Evolutionary conservation across 1,139 yeast genomes (phyloP), one percentile per base, ranked within the genome.

Genomic region (Saccharomycopsis crataegensis): DNA sequence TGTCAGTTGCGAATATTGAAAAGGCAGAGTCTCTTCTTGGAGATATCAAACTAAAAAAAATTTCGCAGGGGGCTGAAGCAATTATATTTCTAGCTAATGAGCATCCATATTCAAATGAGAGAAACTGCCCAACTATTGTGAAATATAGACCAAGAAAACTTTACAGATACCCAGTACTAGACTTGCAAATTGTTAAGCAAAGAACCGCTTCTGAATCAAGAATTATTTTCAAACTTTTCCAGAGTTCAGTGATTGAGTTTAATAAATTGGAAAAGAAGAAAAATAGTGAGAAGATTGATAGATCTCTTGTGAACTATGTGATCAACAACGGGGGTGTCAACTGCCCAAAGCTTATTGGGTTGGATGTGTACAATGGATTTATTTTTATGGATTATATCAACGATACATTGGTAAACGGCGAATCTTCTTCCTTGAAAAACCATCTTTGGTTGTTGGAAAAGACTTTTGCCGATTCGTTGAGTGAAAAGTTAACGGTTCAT

Each of bases 21-120:
- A 37, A 16, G 11, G 55, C 55, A 8, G 48, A 40, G 17, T 32
- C 48, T 7, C 17, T 50, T 12, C 48, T 55, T 34, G 53, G 46
- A 9, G 33, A 41, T 31, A 40, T 54, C 12, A 33, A 34, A 33
- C 37, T 41, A 22, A 22, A n/a, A n/a, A 49, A 55, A 45, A 72
- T 88, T 1, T 86, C 96, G 0, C 98, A 91, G 65, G 98, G 98
- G n/a, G 97, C 98, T 0, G 98, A 91, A 65, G 96, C 97, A 0
- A 74, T 88, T 28, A 93, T 90, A 1, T 88, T 86, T 66, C 69
- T 73, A 37, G 78, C 94, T 0, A 56, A 66, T 0, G 66, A 67
- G 2, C 96, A 89, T 66, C 97, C 97, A 14, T 90, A 59, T 49
- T 50, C 67, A 63, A 44, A 51, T 58, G 50, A 48, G 59, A 9